Conservation (phyloP, 192 early-diverging fungal species). For the Umbelopsis sp. region DNA sequence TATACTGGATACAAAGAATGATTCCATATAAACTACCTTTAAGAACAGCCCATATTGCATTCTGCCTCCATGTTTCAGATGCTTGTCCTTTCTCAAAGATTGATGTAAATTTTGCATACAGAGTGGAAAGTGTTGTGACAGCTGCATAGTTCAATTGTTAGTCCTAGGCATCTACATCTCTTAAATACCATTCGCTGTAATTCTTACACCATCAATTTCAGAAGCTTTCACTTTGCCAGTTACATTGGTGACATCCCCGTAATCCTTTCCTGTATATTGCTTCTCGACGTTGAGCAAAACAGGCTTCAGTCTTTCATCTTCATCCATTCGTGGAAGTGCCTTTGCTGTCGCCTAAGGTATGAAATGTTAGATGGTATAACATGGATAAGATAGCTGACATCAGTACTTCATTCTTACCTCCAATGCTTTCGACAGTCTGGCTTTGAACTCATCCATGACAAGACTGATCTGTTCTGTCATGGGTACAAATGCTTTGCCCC, state of each 20-base stretch:
- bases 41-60: conserved; percentile 94
- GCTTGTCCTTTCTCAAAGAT: conserved; percentile 70
- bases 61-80: conserved; percentile 85
- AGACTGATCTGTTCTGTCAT: conserved; percentile 69
- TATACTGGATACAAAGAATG: background rate
- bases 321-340: conserved; percentile 83
- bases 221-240: conserved; percentile 63
- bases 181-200: background rate
- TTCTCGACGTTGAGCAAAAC: conserved; percentile 84
- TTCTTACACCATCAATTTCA: conserved; percentile 62
- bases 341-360: conserved; percentile 65
- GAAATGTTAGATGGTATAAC: background rate
- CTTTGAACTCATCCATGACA: conserved; percentile 75
- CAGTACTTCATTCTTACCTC: conserved; percentile 36
- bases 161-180: background rate
- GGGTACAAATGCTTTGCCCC: conserved; percentile 75
- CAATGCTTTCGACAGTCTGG: conserved; percentile 54
- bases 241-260: conserved; percentile 46
- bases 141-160: conserved; percentile 14
- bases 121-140: conserved; percentile 78
- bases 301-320: conserved; percentile 89
- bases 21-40: conserved; percentile 52
- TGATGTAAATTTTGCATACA: conserved; percentile 89
- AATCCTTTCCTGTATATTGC: conserved; percentile 76
- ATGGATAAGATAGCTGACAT: background rate